Evolutionary conservation across 2,329 filamentous ascomycete genomes (phyloP), one percentile per base, ranked within the genome.

Genomic region (Fusarium luffae): DNA sequence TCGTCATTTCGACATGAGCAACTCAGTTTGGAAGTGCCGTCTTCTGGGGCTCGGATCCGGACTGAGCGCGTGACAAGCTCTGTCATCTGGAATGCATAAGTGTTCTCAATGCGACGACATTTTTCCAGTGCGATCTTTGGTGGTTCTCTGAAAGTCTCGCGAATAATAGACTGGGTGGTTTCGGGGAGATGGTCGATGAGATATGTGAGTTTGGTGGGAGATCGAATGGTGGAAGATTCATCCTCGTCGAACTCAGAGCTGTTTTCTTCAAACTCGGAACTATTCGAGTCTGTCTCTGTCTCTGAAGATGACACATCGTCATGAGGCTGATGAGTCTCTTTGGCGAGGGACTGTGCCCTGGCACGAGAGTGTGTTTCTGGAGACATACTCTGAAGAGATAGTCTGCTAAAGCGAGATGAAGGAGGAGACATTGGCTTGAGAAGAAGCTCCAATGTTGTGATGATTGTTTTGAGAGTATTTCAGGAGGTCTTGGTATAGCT

Each of bases 51-150:
- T 4, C 83, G 82, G 30, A 86, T 85, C 42, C 85, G 82, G 43
- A 88, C 80, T 19, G 84, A 85, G 13, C 84, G 82, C 16, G 85
- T 85, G 27, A 85, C 84, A 4, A 84, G 77, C 74, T 88, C 86
- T 6, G 84, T 85, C 78, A 89, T 82, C 70, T 87, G 82, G 63
- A 88, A 88, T 49, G 86, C 84, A 59, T 85, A 87, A 21, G 85
- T 83, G 63, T 84, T 73, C 25, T 82, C 80, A 44, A 83, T 80
- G 42, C 82, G 79, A 23, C 83, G 81, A 62, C 85, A 88, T 57
- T 82, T 82, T 68, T 86, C 82, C 9, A 88, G 76, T 1, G 82
- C 78, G 61, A 89, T 82, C 61, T 81, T 80, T 4, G 85, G 84
- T 0, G 85, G 82, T 13, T 85, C 82, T 32, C 77, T 78, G 65